Evolutionary conservation across 805 yeast species (phyloP), one percentile per base, ranked within the genome.

Genomic region (Nakazawaea ishiwadae): DNA sequence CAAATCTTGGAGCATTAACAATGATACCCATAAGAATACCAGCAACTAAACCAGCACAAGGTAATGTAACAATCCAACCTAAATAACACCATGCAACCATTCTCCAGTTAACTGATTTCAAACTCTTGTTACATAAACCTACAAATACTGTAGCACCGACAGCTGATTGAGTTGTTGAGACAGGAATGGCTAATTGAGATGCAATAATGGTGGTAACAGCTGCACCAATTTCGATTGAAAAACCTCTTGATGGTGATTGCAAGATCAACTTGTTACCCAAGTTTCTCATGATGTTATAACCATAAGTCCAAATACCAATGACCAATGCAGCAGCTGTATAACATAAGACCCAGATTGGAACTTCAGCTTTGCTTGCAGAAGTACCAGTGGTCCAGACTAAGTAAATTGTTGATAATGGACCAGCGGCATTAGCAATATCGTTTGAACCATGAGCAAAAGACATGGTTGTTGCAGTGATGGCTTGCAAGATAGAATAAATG

Each of bases 381-480:
- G 63, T 55, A 50, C 79, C 76, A 27, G 76, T 60, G 17, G 58
- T 58, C 88, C 89, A 83, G 19, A 79, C 66, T 32, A 68, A 60
- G 57, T 79, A 83, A 17, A 82, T 73, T 11, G 88, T 71, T 34
- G 88, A 65, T 51, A 81, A 67, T 26, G 91, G 90, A 49, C 88
- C 90, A 24, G 84, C 74, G 29, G 91, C 89, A 52, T 83, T 83
- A 37, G 88, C 73, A 48, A 84, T 81, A 62, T 83, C 91, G 55
- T 83, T 83, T 30, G 91, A 81, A 43, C 91, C 91, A 55, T 83
- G 91, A 5, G 90, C 86, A 59, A 84, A 81, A 2, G 90, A 82
- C 82, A 82, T 81, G 38, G 88, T 82, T 50, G 79, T 73, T 12
- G 91, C 90, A 31, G 90, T 82, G 48, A 82, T 60, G 39, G 78